A percentile compares a stretch with the other conserved stretches of the same genome.
phyloP scores from a whole-genome alignment of 371 early-diverging fungal genomes.

The Mortierella sp. region DNA sequence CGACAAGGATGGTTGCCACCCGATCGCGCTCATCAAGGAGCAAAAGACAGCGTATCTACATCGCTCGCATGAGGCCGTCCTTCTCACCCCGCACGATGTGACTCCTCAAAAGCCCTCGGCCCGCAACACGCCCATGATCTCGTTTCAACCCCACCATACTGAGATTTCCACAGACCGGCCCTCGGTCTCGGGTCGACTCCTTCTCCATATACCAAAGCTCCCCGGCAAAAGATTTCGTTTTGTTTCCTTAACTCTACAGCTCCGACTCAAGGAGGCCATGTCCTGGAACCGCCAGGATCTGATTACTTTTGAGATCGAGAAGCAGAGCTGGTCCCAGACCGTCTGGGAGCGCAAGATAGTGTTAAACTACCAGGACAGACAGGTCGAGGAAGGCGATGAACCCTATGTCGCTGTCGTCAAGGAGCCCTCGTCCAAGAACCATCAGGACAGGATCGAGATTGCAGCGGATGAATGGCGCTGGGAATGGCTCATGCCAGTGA shows the following conservation, averaged over 20 bases:
- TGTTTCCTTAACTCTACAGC: constrained; percentile 40
- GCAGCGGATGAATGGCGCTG: constrained; percentile 52
- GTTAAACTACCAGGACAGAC: constrained; percentile 37
- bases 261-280: constrained; percentile 47
- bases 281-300: constrained; percentile 52
- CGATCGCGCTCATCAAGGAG: constrained; percentile 18
- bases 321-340: constrained; percentile 46
- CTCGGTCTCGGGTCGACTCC: constrained; percentile 47
- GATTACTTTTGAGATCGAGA: constrained; percentile 46
- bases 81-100: constrained; percentile 12
- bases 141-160: constrained; percentile 42
- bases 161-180: constrained; percentile 43
- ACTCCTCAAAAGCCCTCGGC: constrained; percentile 38
- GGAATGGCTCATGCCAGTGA: constrained; percentile 52
- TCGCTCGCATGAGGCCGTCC: constrained; percentile 19
- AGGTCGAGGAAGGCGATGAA: constrained; percentile 31
- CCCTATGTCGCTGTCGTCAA: constrained; percentile 36
- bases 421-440: constrained; percentile 23
- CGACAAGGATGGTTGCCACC: constrained; percentile 21
- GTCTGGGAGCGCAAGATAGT: constrained; percentile 46
- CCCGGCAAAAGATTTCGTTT: constrained; percentile 45
- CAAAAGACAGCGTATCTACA: constrained; percentile 1
- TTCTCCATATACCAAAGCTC: constrained; percentile 47
- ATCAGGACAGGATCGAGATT: constrained; percentile 20
- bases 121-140: constrained; percentile 55